Base-by-base conservation (phyloP, 1,139 yeast species). In the Candida sojae region DNA sequence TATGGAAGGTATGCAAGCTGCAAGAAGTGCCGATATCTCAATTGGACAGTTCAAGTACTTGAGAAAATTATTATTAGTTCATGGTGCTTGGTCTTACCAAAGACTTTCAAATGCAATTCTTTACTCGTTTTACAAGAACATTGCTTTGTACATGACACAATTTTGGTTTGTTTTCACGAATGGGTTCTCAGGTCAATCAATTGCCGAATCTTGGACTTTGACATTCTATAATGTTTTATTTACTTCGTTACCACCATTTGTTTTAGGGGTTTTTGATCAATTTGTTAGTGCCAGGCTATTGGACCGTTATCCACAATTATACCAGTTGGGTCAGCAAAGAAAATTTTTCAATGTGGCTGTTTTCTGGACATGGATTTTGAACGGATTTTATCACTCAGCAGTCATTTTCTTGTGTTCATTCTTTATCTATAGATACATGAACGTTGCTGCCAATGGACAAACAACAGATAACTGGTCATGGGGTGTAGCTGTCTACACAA, bases 1-100 rank as follows among this genome's bases (percentile, higher is more conserved):
- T 66, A 96, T 90, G 70, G 99, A 95, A 71, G 99, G 99, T 58
- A 92, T 92, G 91, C 99, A 95, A 67, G 99, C 99, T 7, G 98
- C 99, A 0, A 80, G 99, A 67, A 86, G 96, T 67, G 99, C 99
- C 0, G 99, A 95, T 74, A 84, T 93, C 51, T 92, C 98, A 0
- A 90, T 95, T 68, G 99, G 97, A 0, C 99, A 95, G 65, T 95
- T 95, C 79, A 84, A 86, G 63, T 93, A 81, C 63, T 77, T 95
- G 70, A 82, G 83, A 57, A 92, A 89, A 62, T 70, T 95, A 48
- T 70, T 95, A 45, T 75, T 95, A 43, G 99, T 95, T 8, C 99
- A 95, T 66, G 99, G 99, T 0, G 76, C 97, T 4, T 95, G 99
- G 99, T 88, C 96, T 40, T 95, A 95, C 65, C 98, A 91, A 63